Evolutionary conservation across 108 stramenopile species (phyloP), one percentile per base, ranked within the genome.

Genomic region (Skeletonema marinoi): DNA sequence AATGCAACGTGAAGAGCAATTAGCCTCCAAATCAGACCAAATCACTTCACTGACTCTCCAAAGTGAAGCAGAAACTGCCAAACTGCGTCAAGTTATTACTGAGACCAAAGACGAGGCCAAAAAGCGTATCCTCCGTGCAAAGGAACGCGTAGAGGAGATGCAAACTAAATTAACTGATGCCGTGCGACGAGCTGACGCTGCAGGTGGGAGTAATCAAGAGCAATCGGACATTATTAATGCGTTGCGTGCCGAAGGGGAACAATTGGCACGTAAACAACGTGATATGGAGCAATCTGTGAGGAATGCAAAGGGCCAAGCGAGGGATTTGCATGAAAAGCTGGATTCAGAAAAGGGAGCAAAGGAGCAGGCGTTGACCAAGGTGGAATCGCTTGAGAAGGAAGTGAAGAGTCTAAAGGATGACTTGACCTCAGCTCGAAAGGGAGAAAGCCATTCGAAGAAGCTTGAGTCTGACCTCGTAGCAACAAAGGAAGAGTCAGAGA

Each of bases 201-300:
- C 65, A 4, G 71, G 79, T 25, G 83, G 84, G 17, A 19, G 17
- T 14, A 65, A 39, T 12, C 78, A 60, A 51, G 74, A 82, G 64
- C 86, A 93, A 66, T 81, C 75, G 2, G 83, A 82, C 44, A 72
- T 93, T 35, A 90, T 94, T 63, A 29, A 75, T 13, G 93, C 82
- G 1, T 67, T 94, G 9, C 80, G 90, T 14, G 87, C 79, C 25
- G 93, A 94, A 75, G 93, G 93, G 68, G 85, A 92, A 70, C 78
- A 82, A 44, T 64, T 94, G 61, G 91, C 91, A 21, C 70, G 64
- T 31, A 94, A 92, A 58, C 93, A 94, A 64, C 70, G 83, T 44
- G 80, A 83, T 46, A 94, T 94, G 93, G 93, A 94, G 64, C 81
- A 89, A 70, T 78, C 87, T 1, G 90, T 94, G 16, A 85, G 93